Conservation (phyloP, 495 filamentous ascomycete genomes). For the Aspergillus saccharolyticus region DNA sequence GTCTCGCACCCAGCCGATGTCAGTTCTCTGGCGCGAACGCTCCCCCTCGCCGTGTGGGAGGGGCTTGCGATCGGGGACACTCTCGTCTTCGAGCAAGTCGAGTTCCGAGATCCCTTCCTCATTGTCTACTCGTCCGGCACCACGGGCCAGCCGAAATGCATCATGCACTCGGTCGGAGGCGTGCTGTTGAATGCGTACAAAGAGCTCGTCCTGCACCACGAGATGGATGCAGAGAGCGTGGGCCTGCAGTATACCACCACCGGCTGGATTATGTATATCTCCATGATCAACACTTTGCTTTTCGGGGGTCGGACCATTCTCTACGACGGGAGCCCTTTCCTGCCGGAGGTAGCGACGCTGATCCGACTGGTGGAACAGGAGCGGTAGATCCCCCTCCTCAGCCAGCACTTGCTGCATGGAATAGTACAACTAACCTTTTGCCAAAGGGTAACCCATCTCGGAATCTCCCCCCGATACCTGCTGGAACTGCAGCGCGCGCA, state of each 20-base stretch:
- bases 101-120: constrained; percentile 65
- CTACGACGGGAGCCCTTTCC: constrained; percentile 76
- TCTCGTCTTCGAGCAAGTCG: constrained; percentile 53
- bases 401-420: too few relatives aligned
- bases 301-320: constrained; percentile 54
- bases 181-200: constrained; percentile 54
- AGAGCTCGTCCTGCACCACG: constrained; percentile 57
- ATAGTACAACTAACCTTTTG: too few relatives aligned
- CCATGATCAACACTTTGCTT: constrained; percentile 48
- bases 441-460: constrained; percentile 54
- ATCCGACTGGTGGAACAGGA: constrained; percentile 55
- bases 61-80: constrained; percentile 32
- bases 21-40: constrained; percentile 45
- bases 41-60: constrained; percentile 52
- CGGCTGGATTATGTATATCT: constrained; percentile 83
- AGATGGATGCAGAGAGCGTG: constrained; percentile 42
- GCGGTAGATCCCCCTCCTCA: too few relatives aligned
- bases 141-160: constrained; percentile 70
- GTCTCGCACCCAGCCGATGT: constrained; percentile 51
- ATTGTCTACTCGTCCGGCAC: constrained; percentile 70
- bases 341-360: constrained; percentile 56
- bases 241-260: constrained; percentile 58
- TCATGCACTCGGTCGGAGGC: constrained; percentile 66
- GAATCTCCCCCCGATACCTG: constrained; percentile 70
- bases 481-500: constrained; percentile 58